Evolutionary conservation across 1,284 basidiomycete species (phyloP).

Genomic region (Rhodotorula sp.): DNA sequence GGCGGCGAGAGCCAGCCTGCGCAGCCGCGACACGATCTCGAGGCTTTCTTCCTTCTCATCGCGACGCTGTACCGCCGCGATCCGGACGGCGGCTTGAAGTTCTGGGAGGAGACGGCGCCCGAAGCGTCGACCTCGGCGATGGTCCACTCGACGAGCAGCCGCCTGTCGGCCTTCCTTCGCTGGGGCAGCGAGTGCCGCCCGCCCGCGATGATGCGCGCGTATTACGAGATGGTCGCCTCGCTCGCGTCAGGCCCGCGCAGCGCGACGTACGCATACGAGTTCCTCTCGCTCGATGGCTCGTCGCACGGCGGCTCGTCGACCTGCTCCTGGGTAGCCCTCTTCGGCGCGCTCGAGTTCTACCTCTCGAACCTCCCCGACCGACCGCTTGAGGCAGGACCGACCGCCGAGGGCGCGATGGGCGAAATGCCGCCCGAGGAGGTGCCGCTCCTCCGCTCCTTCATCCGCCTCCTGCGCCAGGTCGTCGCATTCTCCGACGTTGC

Average conservation of each 20-base stretch:
- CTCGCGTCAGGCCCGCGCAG: constrained; percentile 79
- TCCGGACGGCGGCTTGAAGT: constrained; percentile 72
- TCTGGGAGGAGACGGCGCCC: constrained; percentile 69
- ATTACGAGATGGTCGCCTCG: constrained; percentile 87
- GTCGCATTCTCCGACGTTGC: constrained; percentile 75
- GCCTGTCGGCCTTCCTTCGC: constrained; percentile 75
- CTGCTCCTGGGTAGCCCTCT: constrained; percentile 57
- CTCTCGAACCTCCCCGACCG: constrained; percentile 48
- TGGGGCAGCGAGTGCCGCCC: constrained; percentile 80
- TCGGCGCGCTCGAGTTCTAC: constrained; percentile 62
- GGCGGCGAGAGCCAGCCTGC: constrained; percentile 29
- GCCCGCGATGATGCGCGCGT: constrained; percentile 68
- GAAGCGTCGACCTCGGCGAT: constrained; percentile 45
- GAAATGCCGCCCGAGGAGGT: constrained; percentile 72
- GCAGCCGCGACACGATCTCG: constrained; percentile 73
- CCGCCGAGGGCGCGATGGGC: constrained; percentile 41
- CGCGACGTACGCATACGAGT: constrained; percentile 80
- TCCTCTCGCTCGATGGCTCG: constrained; percentile 56
- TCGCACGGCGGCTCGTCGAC: constrained; percentile 37
- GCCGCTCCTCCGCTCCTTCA: constrained; percentile 73
- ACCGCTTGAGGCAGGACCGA: constrained; percentile 48
- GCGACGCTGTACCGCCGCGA: constrained; percentile 75
- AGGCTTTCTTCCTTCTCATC: constrained; percentile 77
- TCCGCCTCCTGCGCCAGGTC: constrained; percentile 76
- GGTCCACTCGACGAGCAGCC: constrained; percentile 46